phyloP scores from a whole-genome alignment of 148 eudicot species.

The Heliamphora exappendiculata region DNA sequence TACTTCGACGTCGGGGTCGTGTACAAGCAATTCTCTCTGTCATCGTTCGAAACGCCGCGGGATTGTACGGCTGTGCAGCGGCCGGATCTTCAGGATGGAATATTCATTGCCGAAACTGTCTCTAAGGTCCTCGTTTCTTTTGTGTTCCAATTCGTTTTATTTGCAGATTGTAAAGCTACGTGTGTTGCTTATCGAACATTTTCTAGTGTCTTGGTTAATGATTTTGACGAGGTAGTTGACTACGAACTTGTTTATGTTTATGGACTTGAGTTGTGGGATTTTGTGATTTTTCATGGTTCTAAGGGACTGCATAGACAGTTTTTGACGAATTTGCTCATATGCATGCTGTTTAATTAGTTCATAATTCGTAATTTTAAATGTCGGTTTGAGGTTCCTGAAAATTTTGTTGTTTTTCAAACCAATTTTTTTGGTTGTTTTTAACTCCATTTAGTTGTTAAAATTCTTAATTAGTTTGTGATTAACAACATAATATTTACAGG shows the following conservation, averaged over 20 bases:
- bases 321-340: neutral
- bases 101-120: slow-evolving; percentile 10
- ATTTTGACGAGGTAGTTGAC: neutral
- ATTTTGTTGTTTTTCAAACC: neutral
- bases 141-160: neutral
- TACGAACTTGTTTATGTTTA: neutral
- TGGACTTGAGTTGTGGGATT: neutral
- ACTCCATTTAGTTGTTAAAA: too few relatives aligned
- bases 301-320: neutral
- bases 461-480: neutral
- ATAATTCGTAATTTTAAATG: neutral
- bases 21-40: slow-evolving; percentile 66
- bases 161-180: neutral
- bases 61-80: slow-evolving; percentile 51
- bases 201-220: slow-evolving; percentile 1
- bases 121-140: slow-evolving; percentile 23
- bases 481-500: neutral
- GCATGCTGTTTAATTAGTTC: neutral
- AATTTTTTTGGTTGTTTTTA: too few relatives aligned
- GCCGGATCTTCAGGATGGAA: slow-evolving; percentile 21
- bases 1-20: slow-evolving; percentile 94
- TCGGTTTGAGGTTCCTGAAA: slow-evolving; percentile 9
- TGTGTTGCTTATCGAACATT: neutral
- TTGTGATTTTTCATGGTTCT: neutral
- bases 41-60: slow-evolving; percentile 68